phyloP scores from a whole-genome alignment of 805 yeast species.

The Lachancea cidri region DNA sequence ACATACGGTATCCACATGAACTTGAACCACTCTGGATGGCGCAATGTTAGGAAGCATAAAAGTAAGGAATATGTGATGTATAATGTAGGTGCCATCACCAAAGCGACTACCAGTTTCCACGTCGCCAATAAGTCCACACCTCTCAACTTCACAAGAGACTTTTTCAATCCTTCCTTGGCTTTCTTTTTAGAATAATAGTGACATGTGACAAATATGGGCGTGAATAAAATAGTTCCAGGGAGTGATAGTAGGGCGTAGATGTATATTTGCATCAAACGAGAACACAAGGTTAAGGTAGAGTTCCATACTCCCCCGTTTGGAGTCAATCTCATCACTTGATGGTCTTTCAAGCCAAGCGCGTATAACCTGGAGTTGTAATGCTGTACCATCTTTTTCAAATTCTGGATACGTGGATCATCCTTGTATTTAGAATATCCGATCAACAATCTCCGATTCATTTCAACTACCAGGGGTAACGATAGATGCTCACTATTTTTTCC shows the following conservation, averaged over 20 bases:
- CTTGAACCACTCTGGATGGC: constrained; percentile 15
- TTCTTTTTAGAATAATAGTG: constrained; percentile 64
- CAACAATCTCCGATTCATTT: constrained; percentile 83
- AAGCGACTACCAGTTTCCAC: constrained; percentile 85
- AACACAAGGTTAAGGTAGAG: constrained; percentile 44
- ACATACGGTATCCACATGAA: constrained; percentile 33
- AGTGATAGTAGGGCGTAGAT: constrained; percentile 56
- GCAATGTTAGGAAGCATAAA: constrained; percentile 34
- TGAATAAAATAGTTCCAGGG: constrained; percentile 80
- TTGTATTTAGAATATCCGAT: constrained; percentile 74
- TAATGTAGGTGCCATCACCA: constrained; percentile 79
- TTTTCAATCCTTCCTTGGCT: constrained; percentile 76
- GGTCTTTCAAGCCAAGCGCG: constrained; percentile 63
- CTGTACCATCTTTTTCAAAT: constrained; percentile 57
- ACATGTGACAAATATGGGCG: constrained; percentile 79
- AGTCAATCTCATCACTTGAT: constrained; percentile 52
- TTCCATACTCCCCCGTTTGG: constrained; percentile 44
- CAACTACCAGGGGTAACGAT: constrained; percentile 75
- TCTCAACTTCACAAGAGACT: constrained; percentile 83
- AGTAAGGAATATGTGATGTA: constrained; percentile 67
- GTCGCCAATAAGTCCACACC: constrained; percentile 92
- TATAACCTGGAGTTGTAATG: constrained; percentile 62
- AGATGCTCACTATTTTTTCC: constrained; percentile 30
- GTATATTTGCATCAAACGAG: constrained; percentile 48
- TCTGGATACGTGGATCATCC: constrained; percentile 63